phyloP scores from a whole-genome alignment of 495 filamentous ascomycete genomes.

The Penicillium pulvis region DNA sequence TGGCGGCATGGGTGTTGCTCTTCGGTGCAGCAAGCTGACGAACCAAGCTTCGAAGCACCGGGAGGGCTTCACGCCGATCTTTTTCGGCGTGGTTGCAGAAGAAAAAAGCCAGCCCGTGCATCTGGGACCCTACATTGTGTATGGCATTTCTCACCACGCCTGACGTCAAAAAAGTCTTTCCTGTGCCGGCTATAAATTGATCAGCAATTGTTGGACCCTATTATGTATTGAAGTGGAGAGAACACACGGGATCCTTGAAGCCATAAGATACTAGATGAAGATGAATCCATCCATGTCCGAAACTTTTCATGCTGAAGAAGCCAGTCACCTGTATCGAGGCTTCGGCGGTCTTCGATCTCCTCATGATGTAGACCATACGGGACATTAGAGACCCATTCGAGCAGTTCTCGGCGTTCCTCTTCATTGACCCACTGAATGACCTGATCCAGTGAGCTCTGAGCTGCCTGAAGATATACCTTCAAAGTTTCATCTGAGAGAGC shows the following conservation, averaged over 20 bases:
- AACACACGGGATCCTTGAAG: neutral
- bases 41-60: neutral
- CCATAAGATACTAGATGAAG: neutral
- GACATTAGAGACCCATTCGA: neutral
- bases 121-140: neutral
- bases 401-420: neutral
- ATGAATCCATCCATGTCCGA: neutral
- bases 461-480: neutral
- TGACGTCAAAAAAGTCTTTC: neutral
- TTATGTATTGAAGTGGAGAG: neutral
- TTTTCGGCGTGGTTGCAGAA: slow-evolving; percentile 1
- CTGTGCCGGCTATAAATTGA: neutral
- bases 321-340: neutral
- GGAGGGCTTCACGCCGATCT: neutral
- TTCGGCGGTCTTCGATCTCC: neutral
- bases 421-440: neutral
- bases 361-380: neutral
- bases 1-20: neutral
- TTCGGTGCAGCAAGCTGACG: neutral
- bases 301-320: neutral
- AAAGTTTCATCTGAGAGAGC: neutral
- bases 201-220: neutral
- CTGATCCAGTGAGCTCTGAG: neutral
- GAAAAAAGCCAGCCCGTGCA: neutral
- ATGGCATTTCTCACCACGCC: neutral